Conservation (phyloP, 306 rosid species). For the Trifolium subterraneum region DNA sequence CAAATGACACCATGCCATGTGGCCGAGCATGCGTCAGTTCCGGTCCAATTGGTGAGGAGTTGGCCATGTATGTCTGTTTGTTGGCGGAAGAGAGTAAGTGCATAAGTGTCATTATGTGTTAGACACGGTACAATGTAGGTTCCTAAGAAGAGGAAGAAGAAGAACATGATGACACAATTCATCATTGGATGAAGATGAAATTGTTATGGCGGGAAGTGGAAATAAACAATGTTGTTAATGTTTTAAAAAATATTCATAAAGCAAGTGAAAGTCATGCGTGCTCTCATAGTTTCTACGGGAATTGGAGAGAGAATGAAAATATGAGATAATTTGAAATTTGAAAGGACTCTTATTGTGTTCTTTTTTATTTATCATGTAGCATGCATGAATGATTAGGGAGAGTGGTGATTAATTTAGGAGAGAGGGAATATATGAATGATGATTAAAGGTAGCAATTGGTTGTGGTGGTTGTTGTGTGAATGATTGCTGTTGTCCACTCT, state of each 20-base stretch:
- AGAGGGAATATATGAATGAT: slow-evolving; percentile 48
- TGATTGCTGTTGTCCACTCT: slow-evolving; percentile 59
- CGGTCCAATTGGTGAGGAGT: slow-evolving; percentile 82
- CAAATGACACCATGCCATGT: slow-evolving; percentile 79
- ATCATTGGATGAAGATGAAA: slow-evolving; percentile 5
- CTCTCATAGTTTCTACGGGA: background rate
- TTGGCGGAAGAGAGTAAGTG: slow-evolving; percentile 70
- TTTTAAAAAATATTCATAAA: background rate
- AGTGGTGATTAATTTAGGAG: slow-evolving; percentile 34
- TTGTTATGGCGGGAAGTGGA: slow-evolving; percentile 33
- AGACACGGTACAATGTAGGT: slow-evolving; percentile 18
- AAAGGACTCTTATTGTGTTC: background rate
- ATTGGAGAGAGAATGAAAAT: background rate
- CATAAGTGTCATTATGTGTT: slow-evolving; percentile 60
- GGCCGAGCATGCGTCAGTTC: slow-evolving; percentile 69
- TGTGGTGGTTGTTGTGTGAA: slow-evolving; percentile 59
- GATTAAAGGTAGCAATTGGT: slow-evolving; percentile 53
- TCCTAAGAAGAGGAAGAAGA: slow-evolving; percentile 6
- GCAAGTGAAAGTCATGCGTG: background rate
- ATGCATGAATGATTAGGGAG: slow-evolving; percentile 23
- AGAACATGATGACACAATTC: slow-evolving; percentile 1
- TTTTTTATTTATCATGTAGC: background rate
- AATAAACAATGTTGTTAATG: slow-evolving; percentile 15
- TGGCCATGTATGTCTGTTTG: slow-evolving; percentile 76
- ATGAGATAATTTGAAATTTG: background rate